Percentiles rank a stretch among this genome's conserved stretches.
phyloP scores from a whole-genome alignment of 1,284 basidiomycete species.

The Vanrija sp. region DNA sequence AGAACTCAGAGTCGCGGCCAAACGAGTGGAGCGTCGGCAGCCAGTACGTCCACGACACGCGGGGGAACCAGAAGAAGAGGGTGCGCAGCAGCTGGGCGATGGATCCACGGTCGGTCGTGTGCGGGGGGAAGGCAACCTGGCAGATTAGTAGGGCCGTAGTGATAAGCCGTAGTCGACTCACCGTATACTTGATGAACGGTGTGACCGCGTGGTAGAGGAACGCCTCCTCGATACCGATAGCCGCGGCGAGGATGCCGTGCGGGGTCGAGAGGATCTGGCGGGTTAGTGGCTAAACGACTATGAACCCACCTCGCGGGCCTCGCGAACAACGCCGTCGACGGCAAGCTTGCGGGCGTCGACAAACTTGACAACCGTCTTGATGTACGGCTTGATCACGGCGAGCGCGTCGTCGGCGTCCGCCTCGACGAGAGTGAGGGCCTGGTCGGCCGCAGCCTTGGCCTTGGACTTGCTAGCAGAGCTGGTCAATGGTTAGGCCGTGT shows the following conservation, averaged over 20 bases:
- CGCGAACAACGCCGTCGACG: conserved; percentile 16
- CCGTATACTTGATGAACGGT: conserved; percentile 37
- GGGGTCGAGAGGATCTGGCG: conserved; percentile 34
- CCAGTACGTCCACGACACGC: conserved; percentile 23
- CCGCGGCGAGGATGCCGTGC: conserved; percentile 25
- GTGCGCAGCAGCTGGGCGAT: conserved; percentile 30
- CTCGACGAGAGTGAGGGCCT: conserved; percentile 20
- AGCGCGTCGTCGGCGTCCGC: conserved; percentile 14
- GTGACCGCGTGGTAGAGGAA: conserved; percentile 35
- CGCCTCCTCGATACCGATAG: conserved; percentile 31
- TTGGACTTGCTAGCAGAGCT: neutral
- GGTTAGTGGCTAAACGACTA: neutral
- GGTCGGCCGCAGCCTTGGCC: conserved; percentile 7
- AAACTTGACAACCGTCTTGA: conserved; percentile 14
- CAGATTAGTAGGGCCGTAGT: neutral
- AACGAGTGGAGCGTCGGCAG: conserved; percentile 32
- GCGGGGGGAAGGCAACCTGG: conserved; percentile 37
- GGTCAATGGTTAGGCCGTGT: neutral
- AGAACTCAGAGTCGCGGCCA: conserved; percentile 22
- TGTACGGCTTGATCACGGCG: conserved; percentile 1
- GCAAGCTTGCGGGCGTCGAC: conserved; percentile 13
- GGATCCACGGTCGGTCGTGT: conserved; percentile 23
- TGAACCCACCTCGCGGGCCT: conserved; percentile 26
- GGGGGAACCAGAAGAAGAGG: conserved; percentile 42
- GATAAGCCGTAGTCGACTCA: conserved; percentile 3